Percentiles rank a stretch among this genome's conserved stretches.
phyloP scores from a whole-genome alignment of 352 stramenopile species.

The Phytophthora chlamydospora region DNA sequence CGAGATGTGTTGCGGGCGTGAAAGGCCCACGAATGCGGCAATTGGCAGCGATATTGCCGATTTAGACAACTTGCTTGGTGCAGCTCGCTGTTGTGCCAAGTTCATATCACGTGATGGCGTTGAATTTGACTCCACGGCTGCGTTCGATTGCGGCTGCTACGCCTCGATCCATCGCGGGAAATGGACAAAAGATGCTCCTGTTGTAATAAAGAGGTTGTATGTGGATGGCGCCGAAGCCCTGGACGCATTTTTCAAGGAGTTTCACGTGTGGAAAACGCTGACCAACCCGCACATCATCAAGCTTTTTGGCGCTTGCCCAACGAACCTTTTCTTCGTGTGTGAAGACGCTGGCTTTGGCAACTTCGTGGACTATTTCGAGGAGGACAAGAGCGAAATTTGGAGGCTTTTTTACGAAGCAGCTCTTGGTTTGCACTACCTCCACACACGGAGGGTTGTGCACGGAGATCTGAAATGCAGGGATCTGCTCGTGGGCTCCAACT shows the following conservation, averaged over 20 bases:
- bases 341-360: too few species aligned
- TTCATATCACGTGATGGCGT: constrained; percentile 3
- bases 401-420: constrained; percentile 37
- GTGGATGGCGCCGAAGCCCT: constrained; percentile 33
- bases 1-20: too few species aligned
- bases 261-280: constrained; percentile 41
- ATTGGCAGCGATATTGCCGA: too few species aligned
- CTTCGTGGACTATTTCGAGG: constrained; percentile 37
- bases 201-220: constrained; percentile 46
- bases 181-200: constrained; percentile 33
- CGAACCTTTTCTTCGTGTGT: too few species aligned
- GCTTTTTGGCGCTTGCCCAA: constrained; percentile 53
- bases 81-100: too few species aligned
- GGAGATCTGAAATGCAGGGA: constrained; percentile 91
- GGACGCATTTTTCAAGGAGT: constrained; percentile 41
- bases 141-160: constrained; percentile 26
- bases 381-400: constrained; percentile 15
- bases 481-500: constrained; percentile 70
- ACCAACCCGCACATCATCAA: constrained; percentile 50
- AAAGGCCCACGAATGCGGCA: too few species aligned
- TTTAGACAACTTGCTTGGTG: too few species aligned
- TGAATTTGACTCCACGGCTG: constrained; percentile 23
- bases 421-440: constrained; percentile 61
- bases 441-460: constrained; percentile 71
- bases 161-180: constrained; percentile 18